These are phyloP conservation scores for Ramichloridium luteum DNA, from an alignment of 2,329 filamentous ascomycete species.

Conservation along the genomic window DNA sequence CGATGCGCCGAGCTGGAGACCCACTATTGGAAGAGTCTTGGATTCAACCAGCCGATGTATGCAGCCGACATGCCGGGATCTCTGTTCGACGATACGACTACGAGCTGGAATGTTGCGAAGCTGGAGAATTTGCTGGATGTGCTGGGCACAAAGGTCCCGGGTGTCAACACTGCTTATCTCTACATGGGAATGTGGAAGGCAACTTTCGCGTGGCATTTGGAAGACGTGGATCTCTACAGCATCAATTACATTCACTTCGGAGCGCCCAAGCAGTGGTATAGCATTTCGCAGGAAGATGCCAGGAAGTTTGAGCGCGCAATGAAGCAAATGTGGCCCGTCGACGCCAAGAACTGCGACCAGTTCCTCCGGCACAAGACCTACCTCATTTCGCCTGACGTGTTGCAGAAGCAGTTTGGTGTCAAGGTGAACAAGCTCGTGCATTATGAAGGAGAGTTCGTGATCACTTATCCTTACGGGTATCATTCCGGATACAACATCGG, in stretches of 20 bases:
- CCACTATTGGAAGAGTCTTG: constrained; percentile 93
- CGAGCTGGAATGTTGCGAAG: constrained; percentile 88
- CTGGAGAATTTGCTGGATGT: constrained; percentile 88
- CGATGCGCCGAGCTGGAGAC: constrained; percentile 89
- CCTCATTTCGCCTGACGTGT: constrained; percentile 78
- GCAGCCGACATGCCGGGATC: constrained; percentile 94
- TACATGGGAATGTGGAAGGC: constrained; percentile 99
- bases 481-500: constrained; percentile 96
- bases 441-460: constrained; percentile 93
- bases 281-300: constrained; percentile 90
- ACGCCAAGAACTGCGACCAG: constrained; percentile 90
- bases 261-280: constrained; percentile 98
- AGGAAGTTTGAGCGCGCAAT: constrained; percentile 87
- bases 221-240: constrained; percentile 97
- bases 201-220: constrained; percentile 96
- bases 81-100: constrained; percentile 74
- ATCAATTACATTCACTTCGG: constrained; percentile 99
- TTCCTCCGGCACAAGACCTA: constrained; percentile 97
- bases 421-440: constrained; percentile 93
- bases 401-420: constrained; percentile 83
- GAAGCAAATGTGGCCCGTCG: constrained; percentile 86
- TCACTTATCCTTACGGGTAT: constrained; percentile 96
- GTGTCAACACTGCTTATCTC: constrained; percentile 94
- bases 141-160: constrained; percentile 86
- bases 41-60: constrained; percentile 88